Evolutionary conservation across 345 rosid genomes (phyloP), one percentile per base, ranked within the genome.

Genomic region (Tarenaya hassleriana): DNA sequence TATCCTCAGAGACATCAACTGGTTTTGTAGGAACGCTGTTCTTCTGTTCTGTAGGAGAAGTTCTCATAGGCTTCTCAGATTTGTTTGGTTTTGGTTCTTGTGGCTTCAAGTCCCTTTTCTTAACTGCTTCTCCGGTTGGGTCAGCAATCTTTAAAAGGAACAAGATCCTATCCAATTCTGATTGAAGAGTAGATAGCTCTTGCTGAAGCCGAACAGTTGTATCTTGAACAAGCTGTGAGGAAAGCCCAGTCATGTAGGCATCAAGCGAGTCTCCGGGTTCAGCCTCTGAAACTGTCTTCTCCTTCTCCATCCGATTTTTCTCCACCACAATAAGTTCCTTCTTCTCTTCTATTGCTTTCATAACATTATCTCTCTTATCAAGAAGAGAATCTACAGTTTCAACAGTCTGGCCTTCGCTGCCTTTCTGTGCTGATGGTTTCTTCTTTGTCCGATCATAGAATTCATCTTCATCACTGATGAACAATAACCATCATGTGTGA

Each of bases 371-470:
- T 75, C 83, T 75, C 80, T 92, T 85, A 47, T 85, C 91, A 66
- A 88, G 78, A 71, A 92, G 96, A 55, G 85, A 75, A 58, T 88
- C 98, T 10, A 81, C 97, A 18, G 97, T 92, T 77, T 92, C 98
- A 29, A 88, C 34, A 14, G 85, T 61, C 56, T 68, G 83, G 64
- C 47, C 69, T 73, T 88, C 86, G 51, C 71, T 69, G 51, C 59
- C 72, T 64, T 80, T 78, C 60, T 66, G 64, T n/a, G 48, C 41
- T 19, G 74, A 65, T 19, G 72, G 69, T 56, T 77, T 87, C 70
- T 81, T 84, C 75, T 88, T 85, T 14, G 97, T 81, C 66, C 94
- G 97, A 69, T 92, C 98, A 67, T 85, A 92, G 73, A 85, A 92
- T 50, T 92, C 97, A 68, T 88, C 98, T 58, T 92, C 98, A 52